Evolutionary conservation across 331 rosid species (phyloP).

Genomic region (Quercus phellos): DNA sequence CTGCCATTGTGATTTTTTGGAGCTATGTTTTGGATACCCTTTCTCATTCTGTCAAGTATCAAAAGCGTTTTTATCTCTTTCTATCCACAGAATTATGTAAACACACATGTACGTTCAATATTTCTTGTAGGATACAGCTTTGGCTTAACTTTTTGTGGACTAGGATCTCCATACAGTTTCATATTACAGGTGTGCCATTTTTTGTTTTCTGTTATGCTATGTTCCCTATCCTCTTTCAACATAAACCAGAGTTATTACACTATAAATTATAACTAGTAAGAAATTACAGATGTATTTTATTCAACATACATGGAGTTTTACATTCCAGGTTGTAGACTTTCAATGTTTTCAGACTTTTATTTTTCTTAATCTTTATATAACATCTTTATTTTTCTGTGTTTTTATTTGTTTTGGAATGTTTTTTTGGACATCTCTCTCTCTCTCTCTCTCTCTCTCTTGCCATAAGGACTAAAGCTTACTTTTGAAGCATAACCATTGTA

Average conservation of each 20-base stretch:
- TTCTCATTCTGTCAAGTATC: background rate
- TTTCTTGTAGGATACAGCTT: no score
- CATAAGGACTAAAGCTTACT: background rate
- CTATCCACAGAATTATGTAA: no score
- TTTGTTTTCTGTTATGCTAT: conserved; percentile 5
- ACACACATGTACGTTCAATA: no score
- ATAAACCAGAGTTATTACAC: background rate
- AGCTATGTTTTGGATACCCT: background rate
- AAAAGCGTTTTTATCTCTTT: background rate
- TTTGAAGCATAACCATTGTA: background rate
- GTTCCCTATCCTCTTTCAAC: background rate
- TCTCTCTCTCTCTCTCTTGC: background rate
- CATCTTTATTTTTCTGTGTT: no score
- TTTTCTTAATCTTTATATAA: no score
- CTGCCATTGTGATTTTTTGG: no score
- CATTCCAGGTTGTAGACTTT: no score
- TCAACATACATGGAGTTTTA: no score
- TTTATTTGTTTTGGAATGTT: background rate
- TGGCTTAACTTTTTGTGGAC: no score
- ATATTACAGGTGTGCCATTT: conserved; percentile 40
- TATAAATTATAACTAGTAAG: background rate
- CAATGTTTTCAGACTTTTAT: no score
- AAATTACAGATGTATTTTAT: background rate
- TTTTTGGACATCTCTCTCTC: background rate
- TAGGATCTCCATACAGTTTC: no score